Percentiles rank a stretch among this genome's conserved stretches.
phyloP scores from a whole-genome alignment of 2,329 filamentous ascomycete species.

The Lojkania enalia region DNA sequence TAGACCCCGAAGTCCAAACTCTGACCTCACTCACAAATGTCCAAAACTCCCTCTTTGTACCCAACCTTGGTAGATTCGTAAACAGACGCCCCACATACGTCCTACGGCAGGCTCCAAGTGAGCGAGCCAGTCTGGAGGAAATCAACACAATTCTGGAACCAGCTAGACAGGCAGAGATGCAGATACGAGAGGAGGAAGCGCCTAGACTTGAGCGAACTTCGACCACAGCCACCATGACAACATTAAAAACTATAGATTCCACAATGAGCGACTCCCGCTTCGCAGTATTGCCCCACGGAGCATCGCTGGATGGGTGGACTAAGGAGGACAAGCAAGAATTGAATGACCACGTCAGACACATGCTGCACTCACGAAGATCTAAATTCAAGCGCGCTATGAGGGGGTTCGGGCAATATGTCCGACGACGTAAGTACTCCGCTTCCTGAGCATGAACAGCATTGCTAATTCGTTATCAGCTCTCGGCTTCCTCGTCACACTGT shows the following conservation, averaged over 20 bases:
- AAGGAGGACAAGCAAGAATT: conserved; percentile 73
- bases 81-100: conserved; percentile 81
- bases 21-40: conserved; percentile 85
- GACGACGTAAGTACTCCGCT: conserved; percentile 59
- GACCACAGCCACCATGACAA: conserved; percentile 39
- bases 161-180: conserved; percentile 21
- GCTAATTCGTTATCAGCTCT: conserved; percentile 56
- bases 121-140: conserved; percentile 36
- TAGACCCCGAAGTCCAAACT: conserved; percentile 82
- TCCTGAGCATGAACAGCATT: not conserved
- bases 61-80: conserved; percentile 73
- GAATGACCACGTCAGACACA: conserved; percentile 85
- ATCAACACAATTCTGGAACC: conserved; percentile 33
- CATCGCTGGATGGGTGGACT: conserved; percentile 73
- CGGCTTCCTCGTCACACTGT: conserved; percentile 81
- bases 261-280: conserved; percentile 71
- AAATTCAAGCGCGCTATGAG: conserved; percentile 78
- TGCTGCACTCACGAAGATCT: conserved; percentile 79
- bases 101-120: conserved; percentile 58
- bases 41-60: conserved; percentile 86
- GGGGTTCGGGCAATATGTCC: conserved; percentile 79
- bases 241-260: conserved; percentile 65
- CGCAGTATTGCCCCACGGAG: conserved; percentile 76
- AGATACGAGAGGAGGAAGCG: conserved; percentile 22
- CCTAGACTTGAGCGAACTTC: conserved; percentile 29